Percentiles rank a stretch among this genome's conserved stretches.
These are phyloP conservation scores for Monilinia aucupariae DNA, from an alignment of 2,329 filamentous ascomycete species.

Conservation along the genomic window DNA sequence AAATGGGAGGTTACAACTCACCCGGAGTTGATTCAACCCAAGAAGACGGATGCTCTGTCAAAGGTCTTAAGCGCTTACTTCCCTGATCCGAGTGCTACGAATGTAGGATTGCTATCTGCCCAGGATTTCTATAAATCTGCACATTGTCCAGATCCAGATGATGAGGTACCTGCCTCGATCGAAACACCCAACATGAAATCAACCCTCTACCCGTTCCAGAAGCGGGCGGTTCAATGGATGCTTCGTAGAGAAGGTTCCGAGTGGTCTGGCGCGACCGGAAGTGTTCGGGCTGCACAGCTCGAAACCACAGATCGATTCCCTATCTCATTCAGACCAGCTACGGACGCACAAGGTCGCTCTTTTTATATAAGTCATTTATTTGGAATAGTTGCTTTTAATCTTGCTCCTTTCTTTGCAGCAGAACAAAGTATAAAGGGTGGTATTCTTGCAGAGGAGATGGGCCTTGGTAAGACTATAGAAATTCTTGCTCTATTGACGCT, in stretches of 20 bases:
- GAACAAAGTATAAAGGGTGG: conserved; percentile 44
- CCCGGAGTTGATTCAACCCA: conserved; percentile 21
- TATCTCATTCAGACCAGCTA: conserved; percentile 40
- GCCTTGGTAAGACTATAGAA: conserved; percentile 75
- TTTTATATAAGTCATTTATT: conserved; percentile 60
- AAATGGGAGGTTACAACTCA: conserved; percentile 34
- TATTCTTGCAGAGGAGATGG: conserved; percentile 72
- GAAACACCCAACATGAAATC: conserved; percentile 43
- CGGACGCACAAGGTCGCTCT: conserved; percentile 43
- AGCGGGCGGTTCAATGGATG: conserved; percentile 65
- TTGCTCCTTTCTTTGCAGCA: conserved; percentile 40
- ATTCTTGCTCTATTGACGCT: conserved; percentile 64
- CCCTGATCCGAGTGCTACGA: conserved; percentile 24
- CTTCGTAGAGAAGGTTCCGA: conserved; percentile 58
- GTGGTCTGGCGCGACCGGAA: conserved; percentile 36
- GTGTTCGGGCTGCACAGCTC: conserved; percentile 7
- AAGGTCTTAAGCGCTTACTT: conserved; percentile 29
- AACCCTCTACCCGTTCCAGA: conserved; percentile 66
- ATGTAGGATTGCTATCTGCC: conserved; percentile 39
- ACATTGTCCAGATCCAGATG: conserved; percentile 50
- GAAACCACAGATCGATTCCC: conserved; percentile 18
- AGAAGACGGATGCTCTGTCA: conserved; percentile 28
- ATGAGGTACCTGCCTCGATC: conserved; percentile 38
- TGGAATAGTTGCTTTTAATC: conserved; percentile 51
- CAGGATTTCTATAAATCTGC: conserved; percentile 66